Base-by-base conservation (phyloP, 495 filamentous ascomycete genomes). In the Trichocladium antarcticum region DNA sequence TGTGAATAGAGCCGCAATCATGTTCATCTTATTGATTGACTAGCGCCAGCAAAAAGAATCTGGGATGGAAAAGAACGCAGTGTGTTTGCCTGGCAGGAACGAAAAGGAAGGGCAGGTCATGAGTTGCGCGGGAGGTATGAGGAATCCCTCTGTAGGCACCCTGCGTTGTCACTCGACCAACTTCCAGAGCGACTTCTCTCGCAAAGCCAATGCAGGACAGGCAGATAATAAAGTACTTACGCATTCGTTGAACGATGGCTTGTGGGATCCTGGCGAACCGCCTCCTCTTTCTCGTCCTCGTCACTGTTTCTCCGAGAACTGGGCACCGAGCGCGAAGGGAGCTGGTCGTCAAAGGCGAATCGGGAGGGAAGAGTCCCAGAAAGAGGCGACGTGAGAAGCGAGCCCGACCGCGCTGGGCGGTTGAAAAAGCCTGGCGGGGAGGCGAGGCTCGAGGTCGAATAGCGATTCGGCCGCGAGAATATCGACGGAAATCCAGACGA, bases 261-360 rank as follows among this genome's bases (percentile, higher is more conserved):
- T 17, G 81, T 80, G 45, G 77, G 80, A 47, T 80, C 73, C 53
- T 82, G 78, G 27, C 75, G 70, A 42, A 80, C 74, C 32, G 77
- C 72, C 55, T 80, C 78, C 49, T 81, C 77, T 53, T 84, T 82
- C 58, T 83, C 80, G 54, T 87, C 81, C 45, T 88, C 84, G 55
- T 87, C 84, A 43, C 84, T 87, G 57, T 85, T 83, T 55, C 92
- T 84, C 53, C 89, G 76, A 53, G 89, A 89, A 27, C 81, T 80
- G 19, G 90, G 90, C 28, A 94, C 80, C 35, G 90, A 96, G 58
- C 85, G 84, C 14, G 87, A 90, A 2, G 85, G 76, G 6, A 78
- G 52, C 36, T 74, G 68, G 49, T 81, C 77, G 47, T 79, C 75
- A 53, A 74, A 75, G 21, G 63, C 61, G 55, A 69, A 68, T 51